Evolutionary conservation across 257 asterid species (phyloP).

Genomic region (Solanum commersonii): DNA sequence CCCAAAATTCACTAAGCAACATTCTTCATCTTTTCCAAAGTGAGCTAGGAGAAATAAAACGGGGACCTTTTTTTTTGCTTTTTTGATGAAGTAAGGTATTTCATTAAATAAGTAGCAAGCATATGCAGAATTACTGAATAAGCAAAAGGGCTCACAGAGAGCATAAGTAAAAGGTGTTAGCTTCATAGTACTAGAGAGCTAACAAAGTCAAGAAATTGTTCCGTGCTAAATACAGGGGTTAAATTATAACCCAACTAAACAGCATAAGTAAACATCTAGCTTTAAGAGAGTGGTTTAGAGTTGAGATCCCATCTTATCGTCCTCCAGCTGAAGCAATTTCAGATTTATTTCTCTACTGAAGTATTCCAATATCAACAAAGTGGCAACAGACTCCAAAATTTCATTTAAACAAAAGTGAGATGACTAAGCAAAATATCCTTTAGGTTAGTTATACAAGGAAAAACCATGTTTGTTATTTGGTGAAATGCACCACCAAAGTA

Average conservation of each 20-base stretch:
- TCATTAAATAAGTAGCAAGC: neutral
- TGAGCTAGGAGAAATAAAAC: neutral
- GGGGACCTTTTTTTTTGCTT: neutral
- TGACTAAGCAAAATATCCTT: neutral
- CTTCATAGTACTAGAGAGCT: neutral
- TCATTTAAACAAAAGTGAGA: neutral
- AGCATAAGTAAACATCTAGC: neutral
- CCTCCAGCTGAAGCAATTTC: neutral
- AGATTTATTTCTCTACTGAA: neutral
- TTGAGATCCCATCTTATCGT: neutral
- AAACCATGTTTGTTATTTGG: neutral
- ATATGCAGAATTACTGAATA: neutral
- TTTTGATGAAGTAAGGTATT: neutral
- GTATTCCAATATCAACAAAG: neutral
- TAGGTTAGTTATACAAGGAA: neutral
- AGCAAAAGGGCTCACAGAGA: neutral
- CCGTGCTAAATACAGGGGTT: neutral
- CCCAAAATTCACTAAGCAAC: neutral
- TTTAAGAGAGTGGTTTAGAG: neutral
- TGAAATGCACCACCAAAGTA: neutral
- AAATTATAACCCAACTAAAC: neutral
- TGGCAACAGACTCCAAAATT: neutral
- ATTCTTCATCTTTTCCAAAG: neutral
- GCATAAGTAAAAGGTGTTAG: neutral
- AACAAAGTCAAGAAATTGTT: neutral